Evolutionary conservation across 1,139 yeast genomes (phyloP).

Genomic region (Williopsis jadinii): DNA sequence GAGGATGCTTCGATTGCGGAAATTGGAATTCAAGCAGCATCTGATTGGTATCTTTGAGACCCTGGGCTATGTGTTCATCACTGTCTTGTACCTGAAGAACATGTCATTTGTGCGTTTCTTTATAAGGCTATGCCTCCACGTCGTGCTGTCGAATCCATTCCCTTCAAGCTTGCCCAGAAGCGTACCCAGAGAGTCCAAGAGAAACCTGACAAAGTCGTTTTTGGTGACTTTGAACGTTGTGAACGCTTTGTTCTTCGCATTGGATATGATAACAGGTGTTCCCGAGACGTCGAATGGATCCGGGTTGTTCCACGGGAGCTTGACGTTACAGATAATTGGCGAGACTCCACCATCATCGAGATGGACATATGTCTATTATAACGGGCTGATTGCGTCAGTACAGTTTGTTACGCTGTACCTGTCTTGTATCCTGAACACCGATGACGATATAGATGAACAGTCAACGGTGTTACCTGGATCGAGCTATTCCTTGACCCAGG

Average conservation of each 20-base stretch:
- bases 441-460: slow-evolving; percentile 4
- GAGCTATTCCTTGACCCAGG: slow-evolving; percentile 14
- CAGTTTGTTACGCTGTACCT: slow-evolving; percentile 24
- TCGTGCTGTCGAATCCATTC: slow-evolving; percentile 27
- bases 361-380: slow-evolving; percentile 25
- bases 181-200: slow-evolving; percentile 6
- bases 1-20: slow-evolving; percentile 22
- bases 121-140: slow-evolving; percentile 24
- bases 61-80: slow-evolving; percentile 23
- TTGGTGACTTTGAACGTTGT: slow-evolving; percentile 8
- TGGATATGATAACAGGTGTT: slow-evolving; percentile 25
- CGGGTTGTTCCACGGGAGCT: slow-evolving; percentile 26
- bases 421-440: slow-evolving; percentile 10
- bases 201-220: slow-evolving; percentile 14
- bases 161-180: slow-evolving; percentile 19
- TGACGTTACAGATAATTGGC: slow-evolving; percentile 35
- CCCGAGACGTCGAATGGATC: slow-evolving; percentile 13
- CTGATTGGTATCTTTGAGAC: slow-evolving; percentile 20
- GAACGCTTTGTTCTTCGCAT: slow-evolving; percentile 11
- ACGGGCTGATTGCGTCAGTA: slow-evolving; percentile 25
- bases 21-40: slow-evolving; percentile 19
- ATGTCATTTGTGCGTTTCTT: slow-evolving; percentile 18
- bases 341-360: slow-evolving; percentile 28
- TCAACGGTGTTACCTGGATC: slow-evolving; percentile 3
- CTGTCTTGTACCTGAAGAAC: slow-evolving; percentile 22